phyloP scores from a whole-genome alignment of 768 basidiomycete species.

The Lanmaoa rubissima region DNA sequence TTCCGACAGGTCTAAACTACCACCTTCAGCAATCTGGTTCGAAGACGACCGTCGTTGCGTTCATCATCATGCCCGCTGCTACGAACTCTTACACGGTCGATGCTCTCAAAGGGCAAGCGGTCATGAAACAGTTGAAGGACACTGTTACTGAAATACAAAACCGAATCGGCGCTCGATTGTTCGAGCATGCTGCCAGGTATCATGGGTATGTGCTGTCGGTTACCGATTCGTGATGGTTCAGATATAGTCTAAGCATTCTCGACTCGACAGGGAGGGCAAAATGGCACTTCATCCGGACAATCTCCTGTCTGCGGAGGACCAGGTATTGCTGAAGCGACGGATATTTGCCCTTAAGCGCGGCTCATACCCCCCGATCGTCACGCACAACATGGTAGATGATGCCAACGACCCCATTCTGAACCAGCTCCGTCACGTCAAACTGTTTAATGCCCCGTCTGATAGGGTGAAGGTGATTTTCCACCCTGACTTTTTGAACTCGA shows the following conservation, averaged over 20 bases:
- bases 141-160: conserved; percentile 96
- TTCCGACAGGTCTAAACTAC: conserved; percentile 49
- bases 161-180: conserved; percentile 86
- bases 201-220: conserved; percentile 61
- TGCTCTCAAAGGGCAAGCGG: conserved; percentile 95
- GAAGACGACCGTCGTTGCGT: conserved; percentile 87
- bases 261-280: conserved; percentile 58
- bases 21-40: conserved; percentile 62
- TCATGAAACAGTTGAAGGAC: conserved; percentile 93
- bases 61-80: conserved; percentile 97
- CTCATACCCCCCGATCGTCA: conserved; percentile 93
- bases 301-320: conserved; percentile 88
- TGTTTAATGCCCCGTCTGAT: conserved; percentile 87
- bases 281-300: conserved; percentile 70
- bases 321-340: conserved; percentile 90
- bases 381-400: conserved; percentile 98
- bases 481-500: conserved; percentile 96
- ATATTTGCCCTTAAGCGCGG: conserved; percentile 96
- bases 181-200: conserved; percentile 92
- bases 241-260: neutral
- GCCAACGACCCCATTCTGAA: conserved; percentile 88
- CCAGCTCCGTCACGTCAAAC: conserved; percentile 89
- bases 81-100: conserved; percentile 98
- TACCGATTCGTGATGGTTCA: neutral
- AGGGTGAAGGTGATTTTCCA: conserved; percentile 98